Percentiles rank a stretch among this genome's conserved stretches.
phyloP scores from a whole-genome alignment of 2,329 filamentous ascomycete species.

The Fusarium scirpi region DNA sequence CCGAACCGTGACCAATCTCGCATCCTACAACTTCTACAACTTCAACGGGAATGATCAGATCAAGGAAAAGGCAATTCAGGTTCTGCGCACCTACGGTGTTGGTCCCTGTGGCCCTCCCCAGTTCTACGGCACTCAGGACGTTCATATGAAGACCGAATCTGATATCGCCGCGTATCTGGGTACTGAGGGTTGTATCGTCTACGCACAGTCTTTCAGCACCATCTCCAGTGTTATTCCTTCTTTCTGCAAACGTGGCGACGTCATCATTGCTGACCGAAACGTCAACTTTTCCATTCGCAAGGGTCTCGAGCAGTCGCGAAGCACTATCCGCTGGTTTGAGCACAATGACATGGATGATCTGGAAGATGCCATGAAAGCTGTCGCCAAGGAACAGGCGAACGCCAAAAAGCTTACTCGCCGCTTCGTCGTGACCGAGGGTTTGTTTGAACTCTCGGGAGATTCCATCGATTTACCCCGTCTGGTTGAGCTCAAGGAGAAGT shows the following conservation, averaged over 20 bases:
- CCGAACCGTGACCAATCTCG: conserved; percentile 91
- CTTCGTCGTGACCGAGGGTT: conserved; percentile 94
- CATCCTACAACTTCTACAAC: conserved; percentile 98
- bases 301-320: conserved; percentile 91
- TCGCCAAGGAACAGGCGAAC: conserved; percentile 86
- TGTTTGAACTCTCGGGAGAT: conserved; percentile 93
- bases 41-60: conserved; percentile 92
- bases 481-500: conserved; percentile 92
- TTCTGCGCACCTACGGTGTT: conserved; percentile 93
- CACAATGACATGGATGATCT: conserved; percentile 97
- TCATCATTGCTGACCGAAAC: conserved; percentile 94
- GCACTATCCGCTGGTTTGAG: conserved; percentile 92
- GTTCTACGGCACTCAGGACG: conserved; percentile 98
- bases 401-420: conserved; percentile 89
- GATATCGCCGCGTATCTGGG: conserved; percentile 93
- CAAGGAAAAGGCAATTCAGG: conserved; percentile 95
- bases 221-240: conserved; percentile 97
- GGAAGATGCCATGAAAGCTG: conserved; percentile 84
- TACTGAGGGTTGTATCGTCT: conserved; percentile 90
- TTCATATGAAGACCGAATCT: conserved; percentile 95
- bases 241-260: conserved; percentile 96
- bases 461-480: conserved; percentile 86
- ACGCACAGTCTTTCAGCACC: conserved; percentile 95
- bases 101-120: conserved; percentile 96
- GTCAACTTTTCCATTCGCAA: conserved; percentile 95